phyloP scores from a whole-genome alignment of 208 protist species.

The Trypanosoma boissoni region DNA sequence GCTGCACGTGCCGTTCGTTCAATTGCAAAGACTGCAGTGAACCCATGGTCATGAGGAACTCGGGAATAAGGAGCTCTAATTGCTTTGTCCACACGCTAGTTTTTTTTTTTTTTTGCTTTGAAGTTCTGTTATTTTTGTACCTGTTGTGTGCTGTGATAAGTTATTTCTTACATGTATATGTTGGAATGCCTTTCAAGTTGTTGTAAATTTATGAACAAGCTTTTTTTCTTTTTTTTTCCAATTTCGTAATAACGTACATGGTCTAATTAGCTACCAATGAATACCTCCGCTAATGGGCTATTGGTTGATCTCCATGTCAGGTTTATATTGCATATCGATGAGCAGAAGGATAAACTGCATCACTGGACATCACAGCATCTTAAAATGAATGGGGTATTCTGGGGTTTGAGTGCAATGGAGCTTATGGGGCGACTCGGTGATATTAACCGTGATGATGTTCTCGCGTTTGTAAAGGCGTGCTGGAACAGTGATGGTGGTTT shows the following conservation, averaged over 20 bases:
- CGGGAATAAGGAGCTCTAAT: too few species aligned
- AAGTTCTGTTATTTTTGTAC: neutral
- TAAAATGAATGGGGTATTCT: conserved; percentile 97
- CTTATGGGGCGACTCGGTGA: conserved; percentile 64
- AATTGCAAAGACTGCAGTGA: conserved; percentile 40
- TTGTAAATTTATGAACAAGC: neutral
- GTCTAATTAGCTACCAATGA: too few species aligned
- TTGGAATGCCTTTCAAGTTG: neutral
- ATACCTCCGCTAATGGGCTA: too few species aligned
- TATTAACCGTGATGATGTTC: conserved; percentile 86
- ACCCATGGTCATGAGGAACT: conserved; percentile 44
- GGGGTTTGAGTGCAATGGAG: conserved; percentile 91
- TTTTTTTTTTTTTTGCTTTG: neutral
- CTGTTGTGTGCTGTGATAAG: neutral
- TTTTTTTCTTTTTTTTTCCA: conserved; percentile 22
- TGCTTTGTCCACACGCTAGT: too few species aligned
- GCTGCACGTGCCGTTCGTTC: conserved; percentile 56
- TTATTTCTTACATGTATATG: conserved; percentile 2
- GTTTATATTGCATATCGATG: conserved; percentile 79
- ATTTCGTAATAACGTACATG: conserved; percentile 5
- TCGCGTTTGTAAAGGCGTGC: conserved; percentile 93
- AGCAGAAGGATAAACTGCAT: conserved; percentile 70
- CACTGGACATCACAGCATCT: conserved; percentile 96
- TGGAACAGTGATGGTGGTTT: conserved; percentile 96
- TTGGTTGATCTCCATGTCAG: conserved; percentile 59